A percentile compares a stretch with the other conserved stretches of the same genome.
Conservation (phyloP, 352 stramenopile genomes). For the Globisporangium megalacanthum region DNA sequence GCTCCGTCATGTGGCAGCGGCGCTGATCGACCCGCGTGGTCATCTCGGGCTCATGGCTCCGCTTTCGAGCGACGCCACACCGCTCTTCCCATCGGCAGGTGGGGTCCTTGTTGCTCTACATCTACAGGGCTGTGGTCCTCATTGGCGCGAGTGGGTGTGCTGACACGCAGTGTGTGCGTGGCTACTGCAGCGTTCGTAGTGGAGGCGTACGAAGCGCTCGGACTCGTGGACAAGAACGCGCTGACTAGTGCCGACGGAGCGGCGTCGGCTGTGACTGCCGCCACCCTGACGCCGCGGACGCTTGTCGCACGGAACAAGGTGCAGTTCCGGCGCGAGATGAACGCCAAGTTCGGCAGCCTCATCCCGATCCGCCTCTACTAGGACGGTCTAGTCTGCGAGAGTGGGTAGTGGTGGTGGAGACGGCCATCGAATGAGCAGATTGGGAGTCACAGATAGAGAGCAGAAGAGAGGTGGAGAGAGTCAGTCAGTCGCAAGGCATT, state of each 20-base stretch:
- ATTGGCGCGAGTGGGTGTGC: background rate
- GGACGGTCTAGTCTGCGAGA: background rate
- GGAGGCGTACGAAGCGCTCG: conserved; percentile 66
- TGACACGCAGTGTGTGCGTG: background rate
- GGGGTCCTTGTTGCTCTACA: conserved; percentile 1
- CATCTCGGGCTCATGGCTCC: conserved; percentile 2
- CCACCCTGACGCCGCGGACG: conserved; percentile 42
- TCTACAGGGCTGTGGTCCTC: background rate
- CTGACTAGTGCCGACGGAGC: conserved; percentile 23
- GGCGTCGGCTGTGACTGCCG: conserved; percentile 16
- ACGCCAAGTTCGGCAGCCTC: conserved; percentile 37
- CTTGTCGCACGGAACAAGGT: conserved; percentile 29
- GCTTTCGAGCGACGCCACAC: background rate
- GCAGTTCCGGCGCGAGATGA: conserved; percentile 32
- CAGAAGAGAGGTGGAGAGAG: background rate
- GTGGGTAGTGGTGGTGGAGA: background rate
- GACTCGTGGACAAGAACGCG: conserved; percentile 36
- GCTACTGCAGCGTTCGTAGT: conserved; percentile 43
- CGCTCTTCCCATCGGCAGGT: conserved; percentile 50
- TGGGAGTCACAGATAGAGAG: too few species aligned
- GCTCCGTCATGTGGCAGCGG: conserved; percentile 40
- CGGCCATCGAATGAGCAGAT: conserved; percentile 1
- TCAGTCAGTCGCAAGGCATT: background rate
- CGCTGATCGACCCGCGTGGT: conserved; percentile 36
- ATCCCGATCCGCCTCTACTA: conserved; percentile 63